A percentile compares a stretch with the other conserved stretches of the same genome.
phyloP scores from a whole-genome alignment of 305 asterid genomes.

The Fraxinus floribunda region DNA sequence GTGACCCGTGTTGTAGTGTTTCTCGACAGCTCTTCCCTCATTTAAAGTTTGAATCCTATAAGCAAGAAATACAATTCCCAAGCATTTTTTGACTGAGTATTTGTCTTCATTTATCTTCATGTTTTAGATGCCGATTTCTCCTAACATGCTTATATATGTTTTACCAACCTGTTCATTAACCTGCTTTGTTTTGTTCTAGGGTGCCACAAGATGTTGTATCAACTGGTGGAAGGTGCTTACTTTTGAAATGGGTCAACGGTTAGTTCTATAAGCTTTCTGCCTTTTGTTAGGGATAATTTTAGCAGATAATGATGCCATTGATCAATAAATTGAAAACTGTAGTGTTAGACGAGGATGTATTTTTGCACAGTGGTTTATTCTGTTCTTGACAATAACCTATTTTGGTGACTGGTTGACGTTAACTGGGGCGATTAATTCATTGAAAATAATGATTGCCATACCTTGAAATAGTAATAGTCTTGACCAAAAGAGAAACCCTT shows the following conservation, averaged over 20 bases:
- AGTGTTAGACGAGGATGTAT: not conserved
- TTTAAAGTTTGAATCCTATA: not conserved
- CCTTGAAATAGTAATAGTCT: not conserved
- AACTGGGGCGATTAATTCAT: not conserved
- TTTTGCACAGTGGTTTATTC: not conserved
- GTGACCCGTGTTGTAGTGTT: not conserved
- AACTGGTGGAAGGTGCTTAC: slow-evolving; percentile 77
- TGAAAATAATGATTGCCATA: not conserved
- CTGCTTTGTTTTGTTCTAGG: slow-evolving; percentile 40
- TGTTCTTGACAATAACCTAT: not conserved
- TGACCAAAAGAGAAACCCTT: not conserved
- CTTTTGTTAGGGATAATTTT: not conserved
- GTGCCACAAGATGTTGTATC: slow-evolving; percentile 87
- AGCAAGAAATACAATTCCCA: not conserved
- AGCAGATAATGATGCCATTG: not conserved
- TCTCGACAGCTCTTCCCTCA: not conserved
- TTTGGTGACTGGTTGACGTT: not conserved
- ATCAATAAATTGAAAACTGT: not conserved
- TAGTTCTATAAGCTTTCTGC: not conserved
- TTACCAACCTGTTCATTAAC: not conserved
- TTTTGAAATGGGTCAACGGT: slow-evolving; percentile 84
- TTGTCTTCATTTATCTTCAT: not conserved
- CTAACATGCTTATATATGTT: not conserved
- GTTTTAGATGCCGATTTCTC: not conserved
- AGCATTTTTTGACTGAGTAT: not conserved